Percentiles rank a stretch among this genome's conserved stretches.
Evolutionary conservation across 192 early-diverging fungal genomes (phyloP).

Genomic region (Dispira simplex): DNA sequence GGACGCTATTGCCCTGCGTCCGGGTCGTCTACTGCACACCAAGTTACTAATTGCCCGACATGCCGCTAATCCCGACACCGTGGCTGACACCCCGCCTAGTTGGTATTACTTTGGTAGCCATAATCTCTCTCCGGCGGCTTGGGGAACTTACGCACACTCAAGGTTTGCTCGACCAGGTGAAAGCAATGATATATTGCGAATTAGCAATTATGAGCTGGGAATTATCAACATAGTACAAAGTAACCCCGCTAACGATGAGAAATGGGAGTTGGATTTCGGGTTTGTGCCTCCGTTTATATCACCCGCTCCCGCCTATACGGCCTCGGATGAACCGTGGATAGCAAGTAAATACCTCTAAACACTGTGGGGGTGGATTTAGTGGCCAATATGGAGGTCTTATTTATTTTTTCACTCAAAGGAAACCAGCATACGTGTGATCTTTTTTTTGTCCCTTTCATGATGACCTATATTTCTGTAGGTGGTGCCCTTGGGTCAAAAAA

Average conservation of each 20-base stretch:
- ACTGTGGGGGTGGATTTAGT: too few relatives aligned
- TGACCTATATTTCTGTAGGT: too few relatives aligned
- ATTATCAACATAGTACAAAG: not conserved
- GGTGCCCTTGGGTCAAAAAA: too few relatives aligned
- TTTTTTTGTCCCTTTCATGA: too few relatives aligned
- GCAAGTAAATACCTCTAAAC: not conserved
- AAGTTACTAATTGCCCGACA: constrained; percentile 2
- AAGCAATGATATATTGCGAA: not conserved
- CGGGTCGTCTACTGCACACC: constrained; percentile 6
- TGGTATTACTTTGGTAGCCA: constrained; percentile 12
- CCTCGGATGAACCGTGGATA: constrained; percentile 3
- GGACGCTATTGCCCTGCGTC: not conserved
- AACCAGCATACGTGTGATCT: too few relatives aligned
- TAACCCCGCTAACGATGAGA: not conserved
- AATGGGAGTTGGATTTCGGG: not conserved
- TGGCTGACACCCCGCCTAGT: not conserved
- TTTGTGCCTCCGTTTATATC: not conserved
- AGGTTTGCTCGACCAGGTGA: not conserved
- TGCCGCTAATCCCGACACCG: not conserved
- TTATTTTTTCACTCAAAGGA: too few relatives aligned
- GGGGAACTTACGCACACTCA: not conserved
- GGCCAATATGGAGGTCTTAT: too few relatives aligned
- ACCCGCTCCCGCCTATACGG: not conserved
- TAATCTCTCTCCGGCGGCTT: constrained; percentile 7
- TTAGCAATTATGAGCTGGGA: constrained; percentile 9